Evolutionary conservation across 768 basidiomycete species (phyloP), one percentile per base, ranked within the genome.

Genomic region (Hygrocybe punicea): DNA sequence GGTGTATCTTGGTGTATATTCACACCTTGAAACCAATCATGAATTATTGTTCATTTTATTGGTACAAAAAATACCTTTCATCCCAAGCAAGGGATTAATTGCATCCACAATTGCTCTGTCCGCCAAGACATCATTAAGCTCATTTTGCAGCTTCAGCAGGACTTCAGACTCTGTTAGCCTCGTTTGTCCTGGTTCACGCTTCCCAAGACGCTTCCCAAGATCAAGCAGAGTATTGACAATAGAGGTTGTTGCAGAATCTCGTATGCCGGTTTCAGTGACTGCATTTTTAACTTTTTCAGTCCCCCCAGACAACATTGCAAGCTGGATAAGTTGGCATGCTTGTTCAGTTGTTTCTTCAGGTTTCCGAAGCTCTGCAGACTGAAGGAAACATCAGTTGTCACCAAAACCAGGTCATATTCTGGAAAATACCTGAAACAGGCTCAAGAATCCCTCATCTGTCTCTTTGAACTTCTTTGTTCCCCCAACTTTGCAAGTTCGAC

Each of bases 1-100:
- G 69, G 72, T 0, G 68, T 76, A 39, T 75, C 71, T 4, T 60
- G 36, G 21, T 72, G 69, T 23, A 71, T 60, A 33, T 72, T 58
- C 1, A 73, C 11, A 13, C 71, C 69, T 57, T 39, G 44, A 29
- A 10, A 13, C n/a, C 39, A 21, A 10, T 13, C 17, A 21, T 29
- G 13, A 55, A 11, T 29, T 55, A n/a, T 17, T 42, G n/a, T 19
- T 45, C 48, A 35, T 47, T 11, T 14, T 21, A 45, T 33, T 11
- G 29, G 17, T 10, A 19, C 23, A 55, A 17, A 19, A 46, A 19
- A 34, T 24, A 53, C 57, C 57, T 52, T 19, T 36, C 50, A 58
- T 45, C 29, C 50, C 39, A 34, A 58, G 19, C 50, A 58, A 39
- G 24, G 57, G 57, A 53, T 58, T 58, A 21, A 58, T 53, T 51